phyloP scores from a whole-genome alignment of 257 asterid species.

The Striga asiatica region DNA sequence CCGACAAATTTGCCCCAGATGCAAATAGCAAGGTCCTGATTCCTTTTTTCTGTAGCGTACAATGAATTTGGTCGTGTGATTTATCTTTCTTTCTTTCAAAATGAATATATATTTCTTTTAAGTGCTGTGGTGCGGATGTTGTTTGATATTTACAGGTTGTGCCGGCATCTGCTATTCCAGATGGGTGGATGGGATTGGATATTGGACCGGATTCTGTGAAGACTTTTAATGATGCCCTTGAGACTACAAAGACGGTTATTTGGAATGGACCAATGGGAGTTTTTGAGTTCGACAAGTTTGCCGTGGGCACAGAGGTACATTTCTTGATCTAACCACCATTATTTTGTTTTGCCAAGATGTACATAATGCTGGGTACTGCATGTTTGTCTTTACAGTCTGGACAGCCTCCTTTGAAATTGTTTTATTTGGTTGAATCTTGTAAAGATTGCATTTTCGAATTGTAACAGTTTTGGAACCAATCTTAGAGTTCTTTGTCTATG shows the following conservation, averaged over 20 bases:
- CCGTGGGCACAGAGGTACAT: slow-evolving; percentile 71
- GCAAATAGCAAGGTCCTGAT: slow-evolving; percentile 71
- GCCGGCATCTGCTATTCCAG: slow-evolving; percentile 68
- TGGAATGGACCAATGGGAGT: slow-evolving; percentile 99
- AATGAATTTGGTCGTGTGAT: too few species aligned
- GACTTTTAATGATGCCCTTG: slow-evolving; percentile 68
- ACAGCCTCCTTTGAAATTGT: too few species aligned
- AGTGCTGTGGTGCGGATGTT: neutral
- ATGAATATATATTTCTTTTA: neutral
- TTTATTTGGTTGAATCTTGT: too few species aligned
- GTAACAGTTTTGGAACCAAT: too few species aligned
- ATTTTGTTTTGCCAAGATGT: neutral
- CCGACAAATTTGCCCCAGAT: slow-evolving; percentile 87
- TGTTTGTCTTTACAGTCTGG: neutral
- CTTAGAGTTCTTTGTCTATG: neutral
- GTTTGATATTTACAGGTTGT: slow-evolving; percentile 37
- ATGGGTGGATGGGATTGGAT: slow-evolving; percentile 91
- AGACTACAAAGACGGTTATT: slow-evolving; percentile 63
- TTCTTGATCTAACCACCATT: neutral
- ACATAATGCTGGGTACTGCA: neutral
- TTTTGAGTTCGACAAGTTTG: slow-evolving; percentile 84
- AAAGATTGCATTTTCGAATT: too few species aligned
- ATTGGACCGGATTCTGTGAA: slow-evolving; percentile 78
- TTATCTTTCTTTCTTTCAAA: neutral
- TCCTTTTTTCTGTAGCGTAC: neutral